These are phyloP conservation scores for Saturnispora bothae DNA, from an alignment of 805 yeast species.

Conservation along the genomic window DNA sequence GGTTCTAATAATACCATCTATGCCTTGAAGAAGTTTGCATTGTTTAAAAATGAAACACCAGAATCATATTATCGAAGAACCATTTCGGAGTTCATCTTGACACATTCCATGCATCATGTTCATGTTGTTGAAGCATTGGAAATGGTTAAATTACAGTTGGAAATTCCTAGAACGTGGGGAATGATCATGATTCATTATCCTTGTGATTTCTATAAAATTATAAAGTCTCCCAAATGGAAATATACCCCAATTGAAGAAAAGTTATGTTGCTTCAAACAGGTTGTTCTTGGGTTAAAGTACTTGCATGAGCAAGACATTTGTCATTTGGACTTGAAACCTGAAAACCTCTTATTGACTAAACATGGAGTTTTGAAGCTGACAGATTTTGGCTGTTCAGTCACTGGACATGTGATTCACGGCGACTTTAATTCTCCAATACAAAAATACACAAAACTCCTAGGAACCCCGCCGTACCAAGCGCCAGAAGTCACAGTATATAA, in stretches of 20 bases:
- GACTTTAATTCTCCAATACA: slow-evolving; percentile 36
- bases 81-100: slow-evolving; percentile 51
- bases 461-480: slow-evolving; percentile 74
- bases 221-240: slow-evolving; percentile 53
- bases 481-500: slow-evolving; percentile 57
- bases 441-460: slow-evolving; percentile 39
- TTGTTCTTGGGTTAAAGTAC: slow-evolving; percentile 48
- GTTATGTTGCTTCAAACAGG: slow-evolving; percentile 60
- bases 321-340: slow-evolving; percentile 70
- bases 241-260: slow-evolving; percentile 37
- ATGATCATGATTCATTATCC: slow-evolving; percentile 53
- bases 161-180: slow-evolving; percentile 66
- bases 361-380: slow-evolving; percentile 58
- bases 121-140: slow-evolving; percentile 52
- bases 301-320: slow-evolving; percentile 58
- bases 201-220: slow-evolving; percentile 51
- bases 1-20: slow-evolving; percentile 30
- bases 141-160: slow-evolving; percentile 46
- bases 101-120: slow-evolving; percentile 40
- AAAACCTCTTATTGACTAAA: slow-evolving; percentile 49
- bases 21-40: slow-evolving; percentile 57
- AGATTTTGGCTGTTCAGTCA: slow-evolving; percentile 68
- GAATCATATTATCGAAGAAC: slow-evolving; percentile 57
- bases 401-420: slow-evolving; percentile 44
- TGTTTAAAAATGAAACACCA: slow-evolving; percentile 35